phyloP scores from a whole-genome alignment of 2,329 filamentous ascomycete genomes.

The Aspergillus fijiensis region DNA sequence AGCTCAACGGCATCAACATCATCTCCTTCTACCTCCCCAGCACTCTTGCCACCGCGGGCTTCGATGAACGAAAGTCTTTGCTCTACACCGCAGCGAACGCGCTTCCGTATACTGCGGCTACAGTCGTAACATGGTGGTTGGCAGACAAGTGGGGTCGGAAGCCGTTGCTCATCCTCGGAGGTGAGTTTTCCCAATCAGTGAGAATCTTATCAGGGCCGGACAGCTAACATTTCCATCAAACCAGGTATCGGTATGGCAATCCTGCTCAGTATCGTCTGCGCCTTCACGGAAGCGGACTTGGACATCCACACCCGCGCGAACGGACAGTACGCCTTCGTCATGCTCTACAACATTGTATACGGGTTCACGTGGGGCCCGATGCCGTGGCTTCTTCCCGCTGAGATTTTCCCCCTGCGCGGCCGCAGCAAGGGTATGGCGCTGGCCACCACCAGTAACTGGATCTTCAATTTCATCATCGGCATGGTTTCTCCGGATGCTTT shows the following conservation, averaged over 20 bases:
- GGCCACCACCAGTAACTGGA: constrained; percentile 51
- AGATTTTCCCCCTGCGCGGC: constrained; percentile 35
- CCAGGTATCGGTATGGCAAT: constrained; percentile 35
- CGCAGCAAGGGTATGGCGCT: constrained; percentile 44
- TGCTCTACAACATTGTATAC: constrained; percentile 42
- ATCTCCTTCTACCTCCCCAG: too few species aligned
- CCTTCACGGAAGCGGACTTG: constrained; percentile 35
- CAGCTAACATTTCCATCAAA: background rate
- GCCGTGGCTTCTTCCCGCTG: constrained; percentile 37
- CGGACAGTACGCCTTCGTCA: constrained; percentile 41
- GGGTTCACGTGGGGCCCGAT: constrained; percentile 43
- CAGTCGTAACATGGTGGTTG: constrained; percentile 41
- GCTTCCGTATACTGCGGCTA: constrained; percentile 42
- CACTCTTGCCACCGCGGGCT: too few species aligned
- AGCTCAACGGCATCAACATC: too few species aligned
- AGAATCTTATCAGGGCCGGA: too few species aligned
- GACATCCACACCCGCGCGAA: constrained; percentile 33
- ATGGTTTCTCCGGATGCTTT: constrained; percentile 48
- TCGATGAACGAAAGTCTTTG: too few species aligned
- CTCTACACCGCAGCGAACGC: constrained; percentile 28
- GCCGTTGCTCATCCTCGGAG: constrained; percentile 31
- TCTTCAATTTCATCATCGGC: constrained; percentile 49
- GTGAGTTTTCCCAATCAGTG: background rate
- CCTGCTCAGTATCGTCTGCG: constrained; percentile 38
- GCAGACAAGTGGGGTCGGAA: constrained; percentile 44